Base-by-base conservation (phyloP, 768 basidiomycete genomes). In the Xerocomus spinulosus region DNA sequence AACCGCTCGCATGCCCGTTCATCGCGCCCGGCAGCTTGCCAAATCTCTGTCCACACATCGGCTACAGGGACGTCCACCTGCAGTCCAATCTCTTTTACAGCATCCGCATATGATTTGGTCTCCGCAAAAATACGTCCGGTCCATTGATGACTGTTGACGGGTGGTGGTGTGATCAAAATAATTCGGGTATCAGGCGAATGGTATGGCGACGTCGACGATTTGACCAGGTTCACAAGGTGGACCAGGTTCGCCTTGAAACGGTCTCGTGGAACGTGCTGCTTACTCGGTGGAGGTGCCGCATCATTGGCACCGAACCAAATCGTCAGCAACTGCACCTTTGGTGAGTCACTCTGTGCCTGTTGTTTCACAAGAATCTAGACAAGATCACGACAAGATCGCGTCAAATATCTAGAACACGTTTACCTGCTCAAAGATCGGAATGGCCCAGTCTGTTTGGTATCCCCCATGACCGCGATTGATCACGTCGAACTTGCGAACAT, bases 261-360 rank as follows among this genome's bases (percentile, higher is more conserved):
- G 17, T 72, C 66, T 23, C 88, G 68, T 3, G 91, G 85, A 36
- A 94, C 86, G 60, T 92, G 85, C 60, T 95, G 93, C 14, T 73
- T 67, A 17, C 76, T 81, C 0, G 77, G 78, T 24, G 69, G 64
- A 42, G 88, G 72, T 55, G 78, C 80, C 6, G 93, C 80, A 63
- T 97, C 93, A 68, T 97, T 97, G 14, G 84, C 83, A 40, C 92
- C 92, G 51, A 89, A 88, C 91, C 91, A 96, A 59, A 95, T 81
- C 6, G 80, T 80, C 50, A 94, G 72, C n/a, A 94, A 65, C 34
- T 79, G 80, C 29, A 92, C 74, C 37, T 74, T 79, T 8, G 86
- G 83, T 30, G 72, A 70, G 43, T 75, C 67, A 18, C 63, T 57
- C 45, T 70, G 74, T 47, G 76, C 74, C 6, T 72, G 57, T 53